A percentile compares a stretch with the other conserved stretches of the same genome.
Evolutionary conservation across 495 filamentous ascomycete species (phyloP).

Genomic region (Xylaria castorea): DNA sequence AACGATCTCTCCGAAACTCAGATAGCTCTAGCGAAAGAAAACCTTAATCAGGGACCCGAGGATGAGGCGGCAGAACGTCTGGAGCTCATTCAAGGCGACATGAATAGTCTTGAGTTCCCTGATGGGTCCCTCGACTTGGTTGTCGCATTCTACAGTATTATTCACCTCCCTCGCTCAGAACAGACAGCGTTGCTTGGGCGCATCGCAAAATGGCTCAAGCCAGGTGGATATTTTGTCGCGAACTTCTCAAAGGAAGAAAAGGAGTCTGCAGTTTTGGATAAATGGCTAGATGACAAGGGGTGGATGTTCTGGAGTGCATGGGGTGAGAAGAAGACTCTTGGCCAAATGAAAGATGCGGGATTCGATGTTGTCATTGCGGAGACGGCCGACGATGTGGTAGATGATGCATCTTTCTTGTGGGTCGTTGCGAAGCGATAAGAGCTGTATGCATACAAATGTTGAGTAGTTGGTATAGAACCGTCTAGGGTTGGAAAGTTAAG

Average conservation of each 20-base stretch:
- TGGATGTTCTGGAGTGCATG: conserved; percentile 50
- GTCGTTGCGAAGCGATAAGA: conserved; percentile 37
- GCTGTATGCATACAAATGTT: no score
- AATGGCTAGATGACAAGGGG: conserved; percentile 42
- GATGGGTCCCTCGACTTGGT: conserved; percentile 38
- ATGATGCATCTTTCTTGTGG: conserved; percentile 40
- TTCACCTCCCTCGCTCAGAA: conserved; percentile 47
- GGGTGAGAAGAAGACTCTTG: conserved; percentile 39
- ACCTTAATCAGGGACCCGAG: conserved; percentile 18
- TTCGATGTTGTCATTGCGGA: conserved; percentile 38
- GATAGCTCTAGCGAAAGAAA: conserved; percentile 32
- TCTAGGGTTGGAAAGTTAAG: no score
- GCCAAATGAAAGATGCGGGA: conserved; percentile 33
- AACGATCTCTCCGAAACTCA: conserved; percentile 47
- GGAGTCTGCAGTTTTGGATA: conserved; percentile 30
- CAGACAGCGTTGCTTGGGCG: conserved; percentile 42
- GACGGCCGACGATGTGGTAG: conserved; percentile 34
- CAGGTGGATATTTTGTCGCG: conserved; percentile 41
- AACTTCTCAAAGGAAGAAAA: conserved; percentile 39
- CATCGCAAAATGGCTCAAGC: conserved; percentile 41
- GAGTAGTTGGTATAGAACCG: no score
- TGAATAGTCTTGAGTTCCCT: conserved; percentile 39
- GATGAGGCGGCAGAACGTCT: conserved; percentile 23
- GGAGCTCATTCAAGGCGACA: conserved; percentile 40
- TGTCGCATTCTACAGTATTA: conserved; percentile 42